Base-by-base conservation (phyloP, 371 early-diverging fungal species). In the Haplosporangium sp. region DNA sequence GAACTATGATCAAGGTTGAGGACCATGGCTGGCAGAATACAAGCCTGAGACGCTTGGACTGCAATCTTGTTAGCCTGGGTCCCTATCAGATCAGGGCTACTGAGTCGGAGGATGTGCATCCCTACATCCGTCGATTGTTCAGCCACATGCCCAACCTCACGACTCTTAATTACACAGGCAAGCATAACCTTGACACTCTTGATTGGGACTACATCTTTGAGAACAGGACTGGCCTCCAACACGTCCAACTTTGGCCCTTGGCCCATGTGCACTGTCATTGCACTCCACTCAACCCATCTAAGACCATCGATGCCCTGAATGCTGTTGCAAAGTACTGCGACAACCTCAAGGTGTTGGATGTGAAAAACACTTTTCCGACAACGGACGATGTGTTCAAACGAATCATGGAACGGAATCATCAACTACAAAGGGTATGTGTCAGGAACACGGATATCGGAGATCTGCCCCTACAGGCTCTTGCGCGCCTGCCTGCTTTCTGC, bases 191-290 rank as follows among this genome's bases (percentile, higher is more conserved):
- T 16, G 16, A 8, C 9, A 14, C 62, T 12, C 5, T 43, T 2
- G 43, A 41, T n/a, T 62, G 62, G 62, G 16, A 62, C 38, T 48
- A 11, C 36, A 52, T 62, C 48, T 53, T 62, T 21, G 37, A 52
- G 5, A n/a, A 18, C 54, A 40, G 62, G 14, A 12, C 54, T 38
- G 16, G 14, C 41, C 6, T 62, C 0, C 46, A 62, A 16, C 20
- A 42, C 42, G 54, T 47, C 20, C 53, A 62, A 13, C 2, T 53
- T 14, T 38, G 18, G n/a, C n/a, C 36, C 36, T 21, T 3, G 45
- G 8, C 46, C 2, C 38, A 10, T n/a, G n/a, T n/a, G n/a, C n/a
- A 12, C 11, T 11, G 2, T 37, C 37, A 54, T 29, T 38, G 6
- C 41, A 38, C n/a, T 16, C 36, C 59, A 5, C 36, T n/a, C n/a